phyloP scores from a whole-genome alignment of 1,284 basidiomycete species.

The Acaromyces ingoldii region DNA sequence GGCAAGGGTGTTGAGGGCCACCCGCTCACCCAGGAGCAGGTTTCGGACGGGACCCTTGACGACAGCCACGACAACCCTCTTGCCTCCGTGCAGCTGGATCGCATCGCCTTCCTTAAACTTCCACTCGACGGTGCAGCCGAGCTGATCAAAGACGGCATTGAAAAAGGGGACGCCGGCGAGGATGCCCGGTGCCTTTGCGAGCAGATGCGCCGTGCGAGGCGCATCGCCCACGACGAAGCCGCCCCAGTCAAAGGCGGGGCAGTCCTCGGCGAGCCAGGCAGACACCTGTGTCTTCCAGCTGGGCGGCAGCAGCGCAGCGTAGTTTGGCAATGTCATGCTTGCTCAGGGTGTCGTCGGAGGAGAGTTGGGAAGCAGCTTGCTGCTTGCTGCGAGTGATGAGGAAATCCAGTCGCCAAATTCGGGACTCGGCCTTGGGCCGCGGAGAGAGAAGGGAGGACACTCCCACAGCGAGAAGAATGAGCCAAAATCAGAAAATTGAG shows the following conservation, averaged over 20 bases:
- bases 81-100: slow-evolving; percentile 33
- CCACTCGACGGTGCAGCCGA: slow-evolving; percentile 94
- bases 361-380: too few relatives aligned
- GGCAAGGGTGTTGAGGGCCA: slow-evolving; percentile 89
- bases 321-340: not conserved
- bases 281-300: slow-evolving; percentile 65
- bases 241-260: slow-evolving; percentile 93
- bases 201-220: slow-evolving; percentile 75
- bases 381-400: too few relatives aligned
- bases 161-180: slow-evolving; percentile 95
- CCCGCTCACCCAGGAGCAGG: slow-evolving; percentile 86
- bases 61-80: slow-evolving; percentile 70
- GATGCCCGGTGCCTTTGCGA: slow-evolving; percentile 76
- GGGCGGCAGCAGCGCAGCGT: slow-evolving; percentile 34
- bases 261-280: slow-evolving; percentile 86
- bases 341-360: too few relatives aligned
- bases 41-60: slow-evolving; percentile 82
- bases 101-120: slow-evolving; percentile 76
- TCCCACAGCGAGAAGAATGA: too few relatives aligned
- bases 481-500: not conserved
- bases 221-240: slow-evolving; percentile 95
- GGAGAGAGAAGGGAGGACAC: too few relatives aligned
- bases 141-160: slow-evolving; percentile 81
- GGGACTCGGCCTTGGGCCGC: too few relatives aligned
- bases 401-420: too few relatives aligned